phyloP scores from a whole-genome alignment of 306 rosid genomes.

The Corylus heterophylla region DNA sequence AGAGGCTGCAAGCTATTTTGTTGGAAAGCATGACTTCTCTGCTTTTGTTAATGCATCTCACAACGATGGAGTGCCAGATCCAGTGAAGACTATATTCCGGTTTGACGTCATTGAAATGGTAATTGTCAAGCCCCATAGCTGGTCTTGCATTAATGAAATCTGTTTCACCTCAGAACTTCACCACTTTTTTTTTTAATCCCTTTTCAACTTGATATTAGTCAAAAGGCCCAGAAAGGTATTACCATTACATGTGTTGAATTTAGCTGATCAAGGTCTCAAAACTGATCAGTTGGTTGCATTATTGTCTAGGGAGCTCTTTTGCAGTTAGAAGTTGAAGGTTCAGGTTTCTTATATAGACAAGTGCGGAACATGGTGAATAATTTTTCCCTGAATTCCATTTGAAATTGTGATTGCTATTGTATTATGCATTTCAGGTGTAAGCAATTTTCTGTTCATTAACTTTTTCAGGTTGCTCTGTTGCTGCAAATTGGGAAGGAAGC shows the following conservation, averaged over 20 bases:
- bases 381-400: conserved; percentile 10
- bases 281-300: conserved; percentile 19
- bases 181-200: not conserved
- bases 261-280: conserved; percentile 3
- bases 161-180: not conserved
- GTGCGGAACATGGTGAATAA: conserved; percentile 86
- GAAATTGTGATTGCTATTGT: not conserved
- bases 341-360: conserved; percentile 93
- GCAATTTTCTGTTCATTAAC: conserved; percentile 4
- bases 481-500: conserved; percentile 89
- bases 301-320: conserved; percentile 49
- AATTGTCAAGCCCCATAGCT: conserved; percentile 18
- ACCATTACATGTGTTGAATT: not conserved
- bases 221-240: not conserved
- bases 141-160: not conserved
- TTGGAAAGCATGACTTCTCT: conserved; percentile 88
- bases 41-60: conserved; percentile 84
- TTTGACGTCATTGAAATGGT: conserved; percentile 76
- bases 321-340: conserved; percentile 81
- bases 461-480: conserved; percentile 70
- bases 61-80: conserved; percentile 63
- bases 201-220: not conserved
- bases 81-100: conserved; percentile 69
- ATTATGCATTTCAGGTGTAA: not conserved
- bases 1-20: conserved; percentile 75